Conservation (phyloP, 2,329 filamentous ascomycete genomes). For the Ophiocordyceps camponoti-leonardi region DNA sequence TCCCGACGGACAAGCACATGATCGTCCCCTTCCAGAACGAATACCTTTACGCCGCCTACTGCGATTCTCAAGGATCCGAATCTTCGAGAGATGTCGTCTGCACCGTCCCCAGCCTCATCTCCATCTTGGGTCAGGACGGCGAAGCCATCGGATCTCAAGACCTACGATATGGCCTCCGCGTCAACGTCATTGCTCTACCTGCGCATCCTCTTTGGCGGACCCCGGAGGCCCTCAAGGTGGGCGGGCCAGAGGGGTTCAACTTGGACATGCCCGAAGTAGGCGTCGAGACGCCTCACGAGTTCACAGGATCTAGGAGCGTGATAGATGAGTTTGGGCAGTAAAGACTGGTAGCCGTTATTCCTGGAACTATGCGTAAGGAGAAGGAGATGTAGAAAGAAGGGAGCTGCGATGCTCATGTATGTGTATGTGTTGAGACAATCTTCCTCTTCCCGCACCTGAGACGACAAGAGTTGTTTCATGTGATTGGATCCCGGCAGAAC, state of each 20-base stretch:
- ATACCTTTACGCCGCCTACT: conserved; percentile 18
- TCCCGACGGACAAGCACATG: conserved; percentile 12
- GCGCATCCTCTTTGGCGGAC: conserved; percentile 32
- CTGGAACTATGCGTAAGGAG: background rate
- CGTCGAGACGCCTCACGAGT: conserved; percentile 4
- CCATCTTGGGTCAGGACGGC: conserved; percentile 22
- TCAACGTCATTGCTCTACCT: conserved; percentile 30
- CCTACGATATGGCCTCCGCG: conserved; percentile 30
- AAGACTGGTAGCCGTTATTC: background rate
- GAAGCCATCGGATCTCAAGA: conserved; percentile 32
- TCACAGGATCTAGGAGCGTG: background rate
- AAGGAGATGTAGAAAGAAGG: background rate
- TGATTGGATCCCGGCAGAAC: background rate
- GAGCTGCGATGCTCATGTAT: background rate
- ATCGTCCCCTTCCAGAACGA: conserved; percentile 25
- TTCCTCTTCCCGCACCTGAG: background rate
- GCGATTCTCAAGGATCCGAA: conserved; percentile 13
- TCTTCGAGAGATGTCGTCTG: conserved; percentile 13
- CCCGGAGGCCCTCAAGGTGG: conserved; percentile 14
- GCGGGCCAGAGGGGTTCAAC: conserved; percentile 17
- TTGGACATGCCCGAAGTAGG: conserved; percentile 1
- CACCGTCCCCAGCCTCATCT: conserved; percentile 19
- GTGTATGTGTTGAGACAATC: background rate
- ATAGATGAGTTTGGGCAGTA: background rate
- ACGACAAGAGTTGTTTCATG: background rate